phyloP scores from a whole-genome alignment of 371 early-diverging fungal species.

The Smittium culicis region DNA sequence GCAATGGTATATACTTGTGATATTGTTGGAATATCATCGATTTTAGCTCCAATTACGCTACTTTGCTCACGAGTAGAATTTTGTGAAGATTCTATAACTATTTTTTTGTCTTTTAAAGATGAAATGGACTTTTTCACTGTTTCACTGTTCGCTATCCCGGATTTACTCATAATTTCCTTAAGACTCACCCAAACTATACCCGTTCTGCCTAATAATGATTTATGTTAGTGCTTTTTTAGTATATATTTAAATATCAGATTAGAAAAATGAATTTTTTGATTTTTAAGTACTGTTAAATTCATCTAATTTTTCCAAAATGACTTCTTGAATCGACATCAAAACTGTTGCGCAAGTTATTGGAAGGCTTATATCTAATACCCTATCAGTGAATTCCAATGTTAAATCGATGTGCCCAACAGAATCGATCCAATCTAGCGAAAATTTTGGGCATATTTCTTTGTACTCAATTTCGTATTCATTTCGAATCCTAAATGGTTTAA shows the following conservation, averaged over 20 bases:
- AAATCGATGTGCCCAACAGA: slow-evolving; percentile 34
- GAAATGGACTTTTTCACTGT: not conserved
- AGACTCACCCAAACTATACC: slow-evolving; percentile 15
- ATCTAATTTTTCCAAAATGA: slow-evolving; percentile 5
- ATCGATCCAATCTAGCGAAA: slow-evolving; percentile 34
- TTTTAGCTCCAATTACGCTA: no score
- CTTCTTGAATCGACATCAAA: slow-evolving; percentile 26
- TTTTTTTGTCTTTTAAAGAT: not conserved
- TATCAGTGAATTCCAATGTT: slow-evolving; percentile 33
- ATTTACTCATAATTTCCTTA: slow-evolving; percentile 19
- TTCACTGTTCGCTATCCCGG: slow-evolving; percentile 21
- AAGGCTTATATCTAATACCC: slow-evolving; percentile 29
- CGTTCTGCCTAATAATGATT: no score
- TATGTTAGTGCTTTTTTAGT: no score
- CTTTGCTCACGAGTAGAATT: slow-evolving; percentile 7
- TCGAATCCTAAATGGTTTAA: not conserved
- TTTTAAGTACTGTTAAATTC: slow-evolving; percentile 29
- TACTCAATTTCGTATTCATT: slow-evolving; percentile 22
- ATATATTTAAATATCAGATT: no score
- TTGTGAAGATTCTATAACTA: slow-evolving; percentile 10
- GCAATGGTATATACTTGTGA: not conserved
- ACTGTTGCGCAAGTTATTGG: slow-evolving; percentile 37
- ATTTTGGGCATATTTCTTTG: slow-evolving; percentile 30
- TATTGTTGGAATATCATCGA: no score
- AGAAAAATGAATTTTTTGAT: no score